These are phyloP conservation scores for Chloropicon primus DNA, from an alignment of 139 green algal genomes.

Conservation along the genomic window DNA sequence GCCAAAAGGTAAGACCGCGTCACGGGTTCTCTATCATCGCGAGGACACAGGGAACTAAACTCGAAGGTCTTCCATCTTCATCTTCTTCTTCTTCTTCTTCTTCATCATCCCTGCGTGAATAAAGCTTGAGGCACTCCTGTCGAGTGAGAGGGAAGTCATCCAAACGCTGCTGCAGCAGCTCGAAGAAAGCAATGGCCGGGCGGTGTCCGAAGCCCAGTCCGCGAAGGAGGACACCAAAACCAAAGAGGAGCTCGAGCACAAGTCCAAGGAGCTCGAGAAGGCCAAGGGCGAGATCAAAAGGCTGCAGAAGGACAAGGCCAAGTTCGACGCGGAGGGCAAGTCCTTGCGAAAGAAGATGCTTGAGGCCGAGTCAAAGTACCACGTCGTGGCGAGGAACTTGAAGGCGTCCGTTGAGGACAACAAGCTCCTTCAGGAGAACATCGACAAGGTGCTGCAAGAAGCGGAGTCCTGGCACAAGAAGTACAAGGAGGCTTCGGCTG, in stretches of 20 bases:
- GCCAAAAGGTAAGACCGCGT: not conserved
- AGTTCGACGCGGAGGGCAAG: not conserved
- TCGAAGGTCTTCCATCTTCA: too few species aligned
- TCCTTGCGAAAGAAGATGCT: not conserved
- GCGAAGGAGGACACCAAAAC: too few species aligned
- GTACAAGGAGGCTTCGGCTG: not conserved
- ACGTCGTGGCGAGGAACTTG: not conserved
- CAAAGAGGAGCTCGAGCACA: not conserved
- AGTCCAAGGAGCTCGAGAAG: not conserved
- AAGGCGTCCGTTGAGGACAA: not conserved
- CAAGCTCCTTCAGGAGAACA: not conserved
- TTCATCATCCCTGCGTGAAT: too few species aligned
- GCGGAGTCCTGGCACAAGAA: not conserved
- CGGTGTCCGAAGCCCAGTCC: not conserved
- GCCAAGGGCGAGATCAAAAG: not conserved
- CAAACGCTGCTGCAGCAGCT: not conserved
- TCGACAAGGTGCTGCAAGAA: not conserved
- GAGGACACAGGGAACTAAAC: too few species aligned
- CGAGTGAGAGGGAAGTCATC: not conserved
- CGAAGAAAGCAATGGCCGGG: not conserved
- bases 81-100: too few species aligned
- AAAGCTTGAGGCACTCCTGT: not conserved
- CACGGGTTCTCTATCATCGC: not conserved
- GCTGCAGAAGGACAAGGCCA: not conserved
- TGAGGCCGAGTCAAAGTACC: not conserved